Evolutionary conservation across 768 basidiomycete genomes (phyloP), one percentile per base, ranked within the genome.

Genomic region (Phlebiopsis gigantea): DNA sequence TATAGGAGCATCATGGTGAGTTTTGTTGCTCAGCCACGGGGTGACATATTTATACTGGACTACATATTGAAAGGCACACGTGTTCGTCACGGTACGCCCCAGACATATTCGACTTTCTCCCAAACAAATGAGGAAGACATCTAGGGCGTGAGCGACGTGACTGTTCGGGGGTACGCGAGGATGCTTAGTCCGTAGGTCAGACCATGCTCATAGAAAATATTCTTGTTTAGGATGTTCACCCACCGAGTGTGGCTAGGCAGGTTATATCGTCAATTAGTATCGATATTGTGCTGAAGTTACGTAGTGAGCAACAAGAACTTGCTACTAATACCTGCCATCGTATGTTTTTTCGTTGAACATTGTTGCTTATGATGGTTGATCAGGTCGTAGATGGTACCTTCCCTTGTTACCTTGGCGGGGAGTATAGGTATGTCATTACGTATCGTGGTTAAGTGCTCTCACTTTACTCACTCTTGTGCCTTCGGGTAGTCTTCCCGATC

Each of bases 111-210:
- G 1, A 22, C 48, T 48, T 28, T 22, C 10, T 24, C 26, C 4
- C 12, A 28, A 34, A 45, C 21, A 6, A 15, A 29, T 29, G 30
- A 17, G 26, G n/a, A 4, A 6, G 2, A 28, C 4, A 15, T 22
- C 29, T 39, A 68, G 67, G 65, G 64, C 8, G 48, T 66, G 24
- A 66, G 65, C 52, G 65, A 68, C 41, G 30, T 61, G 5, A 57
- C 58, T 24, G 62, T 68, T 10, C 42, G 67, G 60, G 58, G 59
- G 65, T 66, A 44, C 12, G 66, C 12, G 34, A 14, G 31, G 31
- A 14, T 53, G 17, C 29, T n/a, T n/a, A n/a, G n/a, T n/a, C n/a
- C n/a, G n/a, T n/a, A n/a, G n/a, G n/a, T n/a, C n/a, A n/a, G n/a
- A n/a, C n/a, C n/a, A n/a, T n/a, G n/a, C n/a, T n/a, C n/a, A n/a